Evolutionary conservation across 495 filamentous ascomycete genomes (phyloP).

Genomic region (Pseudevernia furfuracea): DNA sequence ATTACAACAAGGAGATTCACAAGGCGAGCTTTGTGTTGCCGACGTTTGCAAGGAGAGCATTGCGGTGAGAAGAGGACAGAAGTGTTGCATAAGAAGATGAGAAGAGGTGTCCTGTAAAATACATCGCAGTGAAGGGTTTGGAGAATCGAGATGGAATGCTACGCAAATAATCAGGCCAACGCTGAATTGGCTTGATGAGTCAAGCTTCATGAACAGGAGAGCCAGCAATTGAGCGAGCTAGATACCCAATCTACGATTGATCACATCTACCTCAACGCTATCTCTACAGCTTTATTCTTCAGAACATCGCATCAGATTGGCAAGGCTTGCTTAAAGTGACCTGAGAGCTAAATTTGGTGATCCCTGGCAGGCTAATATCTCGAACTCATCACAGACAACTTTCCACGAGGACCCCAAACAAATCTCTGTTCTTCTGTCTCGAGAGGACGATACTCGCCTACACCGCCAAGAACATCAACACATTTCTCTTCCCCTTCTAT

Average conservation of each 20-base stretch:
- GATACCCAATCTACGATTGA: conserved; percentile 15
- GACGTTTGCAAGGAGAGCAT: conserved; percentile 76
- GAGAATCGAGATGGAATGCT: neutral
- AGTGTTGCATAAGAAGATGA: neutral
- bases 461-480: neutral
- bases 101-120: neutral
- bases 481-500: neutral
- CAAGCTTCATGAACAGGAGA: neutral
- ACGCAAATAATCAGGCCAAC: neutral
- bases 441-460: neutral
- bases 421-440: neutral
- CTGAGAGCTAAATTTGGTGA: neutral
- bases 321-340: neutral
- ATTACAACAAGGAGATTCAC: conserved; percentile 96
- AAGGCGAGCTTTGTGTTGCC: conserved; percentile 88
- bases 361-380: neutral
- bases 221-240: neutral
- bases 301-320: neutral
- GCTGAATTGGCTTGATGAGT: neutral
- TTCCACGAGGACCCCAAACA: neutral
- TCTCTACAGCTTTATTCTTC: neutral
- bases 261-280: neutral
- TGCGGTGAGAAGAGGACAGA: conserved; percentile 8
- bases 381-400: neutral
- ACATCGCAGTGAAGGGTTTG: neutral